Percentiles rank a stretch among this genome's conserved stretches.
phyloP scores from a whole-genome alignment of 2,329 filamentous ascomycete species.

The Ophiocordyceps robertsii region DNA sequence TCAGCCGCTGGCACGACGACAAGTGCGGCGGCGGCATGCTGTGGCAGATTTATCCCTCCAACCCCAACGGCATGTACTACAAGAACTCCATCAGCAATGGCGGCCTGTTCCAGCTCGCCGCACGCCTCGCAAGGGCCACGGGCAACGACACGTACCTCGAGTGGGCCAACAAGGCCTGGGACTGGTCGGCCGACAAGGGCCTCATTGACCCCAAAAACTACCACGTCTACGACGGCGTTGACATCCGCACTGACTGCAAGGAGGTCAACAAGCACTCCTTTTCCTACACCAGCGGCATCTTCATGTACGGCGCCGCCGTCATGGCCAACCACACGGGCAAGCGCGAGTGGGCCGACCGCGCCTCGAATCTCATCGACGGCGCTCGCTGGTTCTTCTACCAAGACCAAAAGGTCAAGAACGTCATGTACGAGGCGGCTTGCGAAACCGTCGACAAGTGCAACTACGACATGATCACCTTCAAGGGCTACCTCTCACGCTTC shows the following conservation, averaged over 20 bases:
- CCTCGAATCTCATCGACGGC: slow-evolving; percentile 36
- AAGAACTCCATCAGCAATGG: slow-evolving; percentile 75
- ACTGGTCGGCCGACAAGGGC: slow-evolving; percentile 46
- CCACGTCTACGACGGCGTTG: slow-evolving; percentile 50
- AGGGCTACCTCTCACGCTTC: slow-evolving; percentile 52
- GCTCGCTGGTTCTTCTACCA: slow-evolving; percentile 41
- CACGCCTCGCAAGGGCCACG: slow-evolving; percentile 58
- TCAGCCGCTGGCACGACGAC: slow-evolving; percentile 53
- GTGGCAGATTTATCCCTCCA: slow-evolving; percentile 71
- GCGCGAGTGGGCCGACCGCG: slow-evolving; percentile 38
- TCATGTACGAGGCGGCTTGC: slow-evolving; percentile 57
- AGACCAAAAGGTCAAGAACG: slow-evolving; percentile 35
- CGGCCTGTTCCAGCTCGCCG: slow-evolving; percentile 69
- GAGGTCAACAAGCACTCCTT: slow-evolving; percentile 42
- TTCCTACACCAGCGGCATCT: slow-evolving; percentile 53
- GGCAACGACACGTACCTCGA: slow-evolving; percentile 51
- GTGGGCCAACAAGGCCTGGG: slow-evolving; percentile 54
- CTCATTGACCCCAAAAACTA: slow-evolving; percentile 39
- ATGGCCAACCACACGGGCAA: slow-evolving; percentile 47
- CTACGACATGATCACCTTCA: slow-evolving; percentile 53
- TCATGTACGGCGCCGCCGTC: slow-evolving; percentile 49
- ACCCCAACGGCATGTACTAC: slow-evolving; percentile 64
- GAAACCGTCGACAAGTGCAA: slow-evolving; percentile 44
- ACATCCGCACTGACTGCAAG: slow-evolving; percentile 38
- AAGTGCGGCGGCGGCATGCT: slow-evolving; percentile 59